Conservation (phyloP, 768 basidiomycete species). For the Kockovaella imperatae region DNA sequence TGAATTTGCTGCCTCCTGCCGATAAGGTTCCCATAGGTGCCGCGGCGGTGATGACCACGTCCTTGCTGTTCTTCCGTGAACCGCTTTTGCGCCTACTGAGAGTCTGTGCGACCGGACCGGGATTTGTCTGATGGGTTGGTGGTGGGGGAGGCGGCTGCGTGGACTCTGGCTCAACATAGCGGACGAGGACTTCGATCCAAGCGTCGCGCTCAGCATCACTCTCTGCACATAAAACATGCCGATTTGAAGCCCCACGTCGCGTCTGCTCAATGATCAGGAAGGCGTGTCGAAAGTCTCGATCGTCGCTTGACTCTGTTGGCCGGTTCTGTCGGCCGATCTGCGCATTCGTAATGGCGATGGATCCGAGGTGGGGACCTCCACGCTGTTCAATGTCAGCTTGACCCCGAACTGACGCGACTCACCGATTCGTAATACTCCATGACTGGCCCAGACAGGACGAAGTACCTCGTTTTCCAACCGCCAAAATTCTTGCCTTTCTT, state of each 20-base stretch:
- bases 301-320: slow-evolving; percentile 59
- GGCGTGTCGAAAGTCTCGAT: slow-evolving; percentile 91
- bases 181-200: slow-evolving; percentile 90
- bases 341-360: slow-evolving; percentile 81
- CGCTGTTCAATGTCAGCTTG: slow-evolving; percentile 52
- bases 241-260: slow-evolving; percentile 45
- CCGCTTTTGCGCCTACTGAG: slow-evolving; percentile 18
- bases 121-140: not conserved
- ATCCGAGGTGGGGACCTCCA: slow-evolving; percentile 82
- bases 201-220: slow-evolving; percentile 85
- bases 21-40: slow-evolving; percentile 21
- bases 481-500: slow-evolving; percentile 97
- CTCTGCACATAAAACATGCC: slow-evolving; percentile 93
- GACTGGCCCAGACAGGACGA: slow-evolving; percentile 80
- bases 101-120: not conserved
- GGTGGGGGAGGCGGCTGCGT: slow-evolving; percentile 1
- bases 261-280: slow-evolving; percentile 80
- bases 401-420: slow-evolving; percentile 45
- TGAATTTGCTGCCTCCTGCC: slow-evolving; percentile 20
- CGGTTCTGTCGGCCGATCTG: slow-evolving; percentile 90
- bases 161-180: slow-evolving; percentile 52
- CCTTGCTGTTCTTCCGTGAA: slow-evolving; percentile 24
- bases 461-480: slow-evolving; percentile 93
- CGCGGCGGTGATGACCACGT: slow-evolving; percentile 32
- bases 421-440: slow-evolving; percentile 95